phyloP scores from a whole-genome alignment of 2,329 filamentous ascomycete species.

The Xylariomycetidae sp. region DNA sequence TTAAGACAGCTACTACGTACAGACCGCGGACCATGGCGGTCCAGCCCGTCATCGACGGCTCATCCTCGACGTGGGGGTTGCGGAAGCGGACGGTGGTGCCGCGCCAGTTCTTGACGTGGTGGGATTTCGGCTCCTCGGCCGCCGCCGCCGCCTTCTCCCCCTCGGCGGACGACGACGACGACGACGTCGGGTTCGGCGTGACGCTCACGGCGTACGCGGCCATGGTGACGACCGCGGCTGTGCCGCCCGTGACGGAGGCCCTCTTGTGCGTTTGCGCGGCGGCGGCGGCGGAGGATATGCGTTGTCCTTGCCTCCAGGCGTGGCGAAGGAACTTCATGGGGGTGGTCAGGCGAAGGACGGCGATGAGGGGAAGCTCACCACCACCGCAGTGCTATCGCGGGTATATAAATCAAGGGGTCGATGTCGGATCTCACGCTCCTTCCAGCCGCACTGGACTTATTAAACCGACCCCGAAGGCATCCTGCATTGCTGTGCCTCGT shows the following conservation, averaged over 20 bases:
- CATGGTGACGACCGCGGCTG: slow-evolving; percentile 16
- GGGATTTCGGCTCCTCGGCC: slow-evolving; percentile 37
- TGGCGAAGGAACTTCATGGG: no score
- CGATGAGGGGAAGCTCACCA: no score
- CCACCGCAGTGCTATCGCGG: no score
- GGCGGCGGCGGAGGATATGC: neutral
- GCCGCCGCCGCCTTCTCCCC: no score
- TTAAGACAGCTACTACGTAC: slow-evolving; percentile 8
- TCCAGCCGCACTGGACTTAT: no score
- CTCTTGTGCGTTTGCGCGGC: slow-evolving; percentile 9
- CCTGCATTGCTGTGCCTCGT: no score
- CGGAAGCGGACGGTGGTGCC: slow-evolving; percentile 39
- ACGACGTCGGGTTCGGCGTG: slow-evolving; percentile 22
- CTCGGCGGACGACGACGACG: no score
- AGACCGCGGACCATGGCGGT: slow-evolving; percentile 7
- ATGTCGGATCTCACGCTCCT: no score
- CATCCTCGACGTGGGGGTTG: slow-evolving; percentile 46
- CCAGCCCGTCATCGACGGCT: slow-evolving; percentile 7
- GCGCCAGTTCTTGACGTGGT: slow-evolving; percentile 38
- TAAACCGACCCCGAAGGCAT: no score
- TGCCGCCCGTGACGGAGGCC: slow-evolving; percentile 14
- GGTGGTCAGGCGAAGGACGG: no score
- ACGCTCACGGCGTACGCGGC: slow-evolving; percentile 20
- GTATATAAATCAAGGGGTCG: no score
- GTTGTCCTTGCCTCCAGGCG: no score